Conservation (phyloP, 306 rosid species). For the Quercus variabilis region DNA sequence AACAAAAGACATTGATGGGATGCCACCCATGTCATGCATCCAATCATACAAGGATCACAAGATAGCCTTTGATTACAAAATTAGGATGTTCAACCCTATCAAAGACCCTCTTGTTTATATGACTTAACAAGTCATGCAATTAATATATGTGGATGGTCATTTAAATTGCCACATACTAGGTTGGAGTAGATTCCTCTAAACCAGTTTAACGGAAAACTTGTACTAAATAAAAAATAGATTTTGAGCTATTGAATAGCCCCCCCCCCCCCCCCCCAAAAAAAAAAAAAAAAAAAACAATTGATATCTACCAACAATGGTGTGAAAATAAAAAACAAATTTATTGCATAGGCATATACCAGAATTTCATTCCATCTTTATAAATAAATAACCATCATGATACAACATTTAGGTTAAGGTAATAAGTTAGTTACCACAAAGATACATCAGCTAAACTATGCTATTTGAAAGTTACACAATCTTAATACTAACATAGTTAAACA, state of each 20-base stretch:
- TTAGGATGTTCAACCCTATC: too few relatives aligned
- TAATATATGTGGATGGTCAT: too few relatives aligned
- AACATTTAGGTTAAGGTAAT: not conserved
- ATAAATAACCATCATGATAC: not conserved
- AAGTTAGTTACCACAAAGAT: not conserved
- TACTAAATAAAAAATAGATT: not conserved
- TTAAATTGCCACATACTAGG: too few relatives aligned
- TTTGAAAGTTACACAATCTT: not conserved
- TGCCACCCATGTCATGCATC: too few relatives aligned
- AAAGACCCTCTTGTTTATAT: too few relatives aligned
- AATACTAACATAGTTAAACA: not conserved
- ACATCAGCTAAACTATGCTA: not conserved
- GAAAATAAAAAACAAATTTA: not conserved
- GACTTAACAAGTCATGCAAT: too few relatives aligned
- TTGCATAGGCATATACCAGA: not conserved
- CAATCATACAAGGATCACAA: too few relatives aligned
- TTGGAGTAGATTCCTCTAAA: too few relatives aligned
- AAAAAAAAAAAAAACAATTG: not conserved
- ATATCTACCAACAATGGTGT: not conserved
- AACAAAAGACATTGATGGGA: too few relatives aligned
- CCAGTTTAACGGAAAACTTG: too few relatives aligned
- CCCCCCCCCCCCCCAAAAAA: not conserved
- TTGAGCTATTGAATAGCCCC: not conserved
- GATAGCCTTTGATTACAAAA: too few relatives aligned
- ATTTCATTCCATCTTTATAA: not conserved